Base-by-base conservation (phyloP, 169 alveolate species). In the Ichthyophthirius multifiliis region DNA sequence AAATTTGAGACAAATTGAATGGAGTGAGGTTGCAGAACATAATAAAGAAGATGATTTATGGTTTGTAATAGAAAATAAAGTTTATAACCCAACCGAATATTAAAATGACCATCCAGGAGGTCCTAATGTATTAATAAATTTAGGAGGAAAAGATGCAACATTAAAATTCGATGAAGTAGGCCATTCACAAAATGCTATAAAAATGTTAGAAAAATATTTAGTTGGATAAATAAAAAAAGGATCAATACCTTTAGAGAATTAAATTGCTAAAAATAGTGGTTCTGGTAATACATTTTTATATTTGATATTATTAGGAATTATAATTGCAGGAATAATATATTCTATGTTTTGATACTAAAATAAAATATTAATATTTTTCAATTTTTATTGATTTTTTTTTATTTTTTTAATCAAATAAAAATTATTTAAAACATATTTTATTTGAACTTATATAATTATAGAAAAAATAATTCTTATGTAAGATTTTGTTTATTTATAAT, bases 101-200 rank as follows among this genome's bases (percentile, higher is more conserved):
- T 65, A 89, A 7, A 62, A 83, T 35, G 74, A 65, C 23, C 96
- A 93, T 67, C 95, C 96, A 16, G 96, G 86, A 16, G 86, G 86
- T 18, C 86, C 86, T 41, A 71, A 71, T 39, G 86, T 81, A 12
- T 32, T 81, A 10, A 43, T 65, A 32, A 81, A 71, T 41, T 41
- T 75, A 41, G 77, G 45, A 31, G 86, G 86, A 12, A 71, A 85
- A 65, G 94, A 89, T 63, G 90, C 85, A 7, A 83, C 91, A 20
- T 47, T 55, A 16, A 67, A 64, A 27, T 85, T 89, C 47, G 65
- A 78, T 30, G 78, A 48, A 10, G 89, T 85, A 34, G 88, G 80
- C n/a, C 85, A 89, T 35, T 45, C 86, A 6, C 75, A 47, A 18
- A 30, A 41, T 5, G 87, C 86, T n/a, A 44, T 30, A n/a, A 62